phyloP scores from a whole-genome alignment of 106 monocot genomes.

The Cymbidium sinense region DNA sequence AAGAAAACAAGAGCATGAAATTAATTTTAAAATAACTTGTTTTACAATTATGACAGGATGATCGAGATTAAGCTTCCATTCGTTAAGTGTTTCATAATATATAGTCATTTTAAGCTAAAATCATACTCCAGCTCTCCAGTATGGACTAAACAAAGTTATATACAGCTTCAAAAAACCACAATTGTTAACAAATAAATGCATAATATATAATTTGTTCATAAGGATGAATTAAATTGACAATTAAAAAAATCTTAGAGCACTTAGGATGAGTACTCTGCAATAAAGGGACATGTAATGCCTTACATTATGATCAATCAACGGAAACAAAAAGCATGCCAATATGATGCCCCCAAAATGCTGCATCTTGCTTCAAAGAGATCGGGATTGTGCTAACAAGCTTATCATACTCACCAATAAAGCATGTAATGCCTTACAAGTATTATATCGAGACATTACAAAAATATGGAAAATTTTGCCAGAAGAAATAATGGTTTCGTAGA shows the following conservation, averaged over 20 bases:
- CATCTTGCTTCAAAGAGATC: no score
- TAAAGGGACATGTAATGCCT: not conserved
- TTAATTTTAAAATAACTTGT: not conserved
- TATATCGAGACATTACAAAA: no score
- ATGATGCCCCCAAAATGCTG: no score
- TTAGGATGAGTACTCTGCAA: not conserved
- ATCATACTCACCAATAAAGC: no score
- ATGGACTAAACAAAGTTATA: not conserved
- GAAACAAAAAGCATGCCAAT: not conserved
- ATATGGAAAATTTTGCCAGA: no score
- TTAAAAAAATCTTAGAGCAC: not conserved
- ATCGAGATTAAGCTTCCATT: not conserved
- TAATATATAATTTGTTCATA: not conserved
- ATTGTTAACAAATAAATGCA: not conserved
- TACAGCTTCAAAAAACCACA: not conserved
- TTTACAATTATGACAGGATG: not conserved
- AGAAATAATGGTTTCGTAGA: no score
- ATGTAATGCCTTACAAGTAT: no score
- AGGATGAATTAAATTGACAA: not conserved
- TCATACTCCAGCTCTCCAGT: not conserved
- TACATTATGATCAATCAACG: not conserved
- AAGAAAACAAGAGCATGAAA: conserved; percentile 1
- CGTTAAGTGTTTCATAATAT: not conserved
- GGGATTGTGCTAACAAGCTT: no score
- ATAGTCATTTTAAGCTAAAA: not conserved